Percentiles rank a stretch among this genome's conserved stretches.
Conservation (phyloP, 768 basidiomycete species). For the Kwoniella sp. region DNA sequence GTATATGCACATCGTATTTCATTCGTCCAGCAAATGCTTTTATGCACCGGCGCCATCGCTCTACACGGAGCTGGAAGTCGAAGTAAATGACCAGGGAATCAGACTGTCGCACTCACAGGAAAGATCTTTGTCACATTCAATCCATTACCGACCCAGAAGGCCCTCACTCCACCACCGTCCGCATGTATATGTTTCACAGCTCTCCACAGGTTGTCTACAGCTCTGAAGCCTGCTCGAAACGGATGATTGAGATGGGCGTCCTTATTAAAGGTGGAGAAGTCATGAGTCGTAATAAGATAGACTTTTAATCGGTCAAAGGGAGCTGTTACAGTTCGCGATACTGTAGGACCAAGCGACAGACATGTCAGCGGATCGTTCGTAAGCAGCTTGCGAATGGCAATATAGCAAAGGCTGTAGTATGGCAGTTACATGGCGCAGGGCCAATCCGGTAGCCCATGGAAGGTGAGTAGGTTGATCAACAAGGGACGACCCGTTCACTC, state of each 20-base stretch:
- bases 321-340: slow-evolving; percentile 93
- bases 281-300: slow-evolving; percentile 77
- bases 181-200: slow-evolving; percentile 81
- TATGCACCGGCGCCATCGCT: no score
- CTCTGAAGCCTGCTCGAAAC: slow-evolving; percentile 36
- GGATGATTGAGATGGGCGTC: slow-evolving; percentile 27
- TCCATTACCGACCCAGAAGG: slow-evolving; percentile 94
- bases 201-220: slow-evolving; percentile 63
- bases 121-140: slow-evolving; percentile 94
- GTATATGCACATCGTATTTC: no score
- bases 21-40: no score
- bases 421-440: neutral
- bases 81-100: no score
- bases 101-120: slow-evolving; percentile 62
- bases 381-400: no score
- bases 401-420: no score
- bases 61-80: neutral
- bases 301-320: slow-evolving; percentile 97
- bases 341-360: slow-evolving; percentile 62
- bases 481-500: no score
- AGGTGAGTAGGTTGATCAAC: neutral
- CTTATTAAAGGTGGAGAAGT: slow-evolving; percentile 22
- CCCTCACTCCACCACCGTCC: slow-evolving; percentile 77
- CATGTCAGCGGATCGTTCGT: no score
- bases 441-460: slow-evolving; percentile 16